Evolutionary conservation across 169 alveolate genomes (phyloP).

Genomic region (Plasmodium adleri): DNA sequence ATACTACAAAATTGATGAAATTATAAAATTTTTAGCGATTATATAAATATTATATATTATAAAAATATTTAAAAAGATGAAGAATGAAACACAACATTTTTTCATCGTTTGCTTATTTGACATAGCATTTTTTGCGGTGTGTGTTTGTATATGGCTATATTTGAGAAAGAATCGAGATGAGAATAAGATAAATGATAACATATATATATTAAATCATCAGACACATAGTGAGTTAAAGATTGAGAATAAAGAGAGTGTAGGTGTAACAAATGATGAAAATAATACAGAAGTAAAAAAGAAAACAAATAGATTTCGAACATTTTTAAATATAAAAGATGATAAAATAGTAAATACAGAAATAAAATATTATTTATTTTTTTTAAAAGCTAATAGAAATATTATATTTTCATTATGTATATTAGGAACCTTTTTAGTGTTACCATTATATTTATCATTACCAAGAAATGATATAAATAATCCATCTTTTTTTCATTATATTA

Average conservation of each 20-base stretch:
- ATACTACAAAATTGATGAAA: no score
- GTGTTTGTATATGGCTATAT: slow-evolving; percentile 73
- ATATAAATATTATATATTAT: no score
- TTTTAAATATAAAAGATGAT: slow-evolving; percentile 73
- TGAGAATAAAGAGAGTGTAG: slow-evolving; percentile 5
- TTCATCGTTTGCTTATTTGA: slow-evolving; percentile 58
- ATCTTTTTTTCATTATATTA: slow-evolving; percentile 61
- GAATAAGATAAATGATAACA: slow-evolving; percentile 55
- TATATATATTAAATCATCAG: slow-evolving; percentile 36
- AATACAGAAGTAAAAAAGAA: background rate
- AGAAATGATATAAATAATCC: slow-evolving; percentile 67
- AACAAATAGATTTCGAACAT: slow-evolving; percentile 37
- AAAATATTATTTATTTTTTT: slow-evolving; percentile 70
- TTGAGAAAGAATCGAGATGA: slow-evolving; percentile 52
- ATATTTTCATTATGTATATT: slow-evolving; percentile 65
- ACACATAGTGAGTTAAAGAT: slow-evolving; percentile 26
- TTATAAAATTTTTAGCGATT: no score
- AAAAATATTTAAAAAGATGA: slow-evolving; percentile 26
- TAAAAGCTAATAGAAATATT: slow-evolving; percentile 69
- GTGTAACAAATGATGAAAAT: slow-evolving; percentile 15
- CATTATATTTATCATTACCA: slow-evolving; percentile 54
- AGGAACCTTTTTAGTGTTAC: slow-evolving; percentile 70
- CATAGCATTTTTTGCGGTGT: slow-evolving; percentile 46
- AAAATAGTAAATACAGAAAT: slow-evolving; percentile 76
- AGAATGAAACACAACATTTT: slow-evolving; percentile 54